These are phyloP conservation scores for Fistulifera solaris DNA, from an alignment of 108 stramenopile species.

Conservation along the genomic window DNA sequence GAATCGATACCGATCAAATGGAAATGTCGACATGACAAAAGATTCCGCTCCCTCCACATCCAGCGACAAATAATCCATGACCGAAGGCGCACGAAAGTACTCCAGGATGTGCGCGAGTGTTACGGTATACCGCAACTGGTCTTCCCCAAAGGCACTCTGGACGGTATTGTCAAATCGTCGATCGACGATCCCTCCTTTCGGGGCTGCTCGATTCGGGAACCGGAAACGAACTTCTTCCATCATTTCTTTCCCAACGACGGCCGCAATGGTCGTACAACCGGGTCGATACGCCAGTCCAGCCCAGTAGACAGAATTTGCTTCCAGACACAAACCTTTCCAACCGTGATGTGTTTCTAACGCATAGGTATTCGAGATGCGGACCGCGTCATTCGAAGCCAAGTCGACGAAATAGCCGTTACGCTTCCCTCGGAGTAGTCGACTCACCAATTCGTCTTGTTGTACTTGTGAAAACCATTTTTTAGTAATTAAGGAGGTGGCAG, in stretches of 20 bases:
- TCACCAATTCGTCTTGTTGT: constrained; percentile 21
- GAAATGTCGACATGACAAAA: constrained; percentile 43
- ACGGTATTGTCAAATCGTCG: constrained; percentile 32
- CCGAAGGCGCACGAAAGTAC: constrained; percentile 24
- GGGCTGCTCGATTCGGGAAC: constrained; percentile 7
- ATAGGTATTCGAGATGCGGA: constrained; percentile 23
- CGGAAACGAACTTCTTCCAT: constrained; percentile 33
- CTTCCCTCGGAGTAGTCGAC: constrained; percentile 12
- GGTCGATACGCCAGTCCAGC: constrained; percentile 26
- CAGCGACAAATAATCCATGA: constrained; percentile 53
- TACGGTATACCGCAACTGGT: constrained; percentile 24
- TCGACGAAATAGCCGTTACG: constrained; percentile 34
- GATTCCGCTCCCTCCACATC: constrained; percentile 66
- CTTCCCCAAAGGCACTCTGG: constrained; percentile 7
- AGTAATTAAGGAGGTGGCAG: constrained; percentile 5
- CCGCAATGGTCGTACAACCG: constrained; percentile 29
- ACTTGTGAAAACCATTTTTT: constrained; percentile 16
- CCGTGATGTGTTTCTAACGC: constrained; percentile 26
- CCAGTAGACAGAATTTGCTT: constrained; percentile 48
- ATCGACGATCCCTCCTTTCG: constrained; percentile 44
- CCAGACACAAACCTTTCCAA: constrained; percentile 48
- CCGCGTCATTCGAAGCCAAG: constrained; percentile 30
- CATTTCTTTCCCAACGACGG: constrained; percentile 26
- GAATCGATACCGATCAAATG: constrained; percentile 37
- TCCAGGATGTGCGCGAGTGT: constrained; percentile 33